These are phyloP conservation scores for Hygrophoropsis aurantiaca DNA, from an alignment of 768 basidiomycete genomes.

Conservation along the genomic window DNA sequence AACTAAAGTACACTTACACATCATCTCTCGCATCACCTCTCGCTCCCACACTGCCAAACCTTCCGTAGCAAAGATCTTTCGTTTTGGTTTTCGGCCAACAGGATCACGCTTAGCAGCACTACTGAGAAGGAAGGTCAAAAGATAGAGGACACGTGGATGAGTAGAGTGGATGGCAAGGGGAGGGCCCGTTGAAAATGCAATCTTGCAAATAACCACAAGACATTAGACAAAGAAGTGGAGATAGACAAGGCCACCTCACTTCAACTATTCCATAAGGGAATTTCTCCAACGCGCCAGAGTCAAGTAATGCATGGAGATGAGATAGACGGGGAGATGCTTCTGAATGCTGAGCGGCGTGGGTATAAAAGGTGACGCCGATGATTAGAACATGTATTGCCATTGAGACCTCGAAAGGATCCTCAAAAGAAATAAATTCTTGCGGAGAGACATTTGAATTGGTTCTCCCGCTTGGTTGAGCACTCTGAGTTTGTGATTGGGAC, in stretches of 20 bases:
- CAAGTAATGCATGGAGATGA: conserved; percentile 65
- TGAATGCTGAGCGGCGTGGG: conserved; percentile 53
- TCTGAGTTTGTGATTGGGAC: conserved; percentile 17
- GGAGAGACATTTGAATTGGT: not conserved
- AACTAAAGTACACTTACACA: conserved; percentile 18
- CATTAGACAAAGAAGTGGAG: not conserved
- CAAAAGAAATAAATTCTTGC: conserved; percentile 23
- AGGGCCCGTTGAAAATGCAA: conserved; percentile 33
- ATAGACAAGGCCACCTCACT: conserved; percentile 19
- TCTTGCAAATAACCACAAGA: conserved; percentile 15
- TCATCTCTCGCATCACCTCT: conserved; percentile 21
- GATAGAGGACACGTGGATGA: conserved; percentile 64
- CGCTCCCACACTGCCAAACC: conserved; percentile 44
- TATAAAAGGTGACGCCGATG: conserved; percentile 59
- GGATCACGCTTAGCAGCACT: conserved; percentile 69
- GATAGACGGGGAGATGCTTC: conserved; percentile 52
- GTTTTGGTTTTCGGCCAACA: conserved; percentile 71
- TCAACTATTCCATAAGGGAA: conserved; percentile 39
- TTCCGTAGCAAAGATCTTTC: conserved; percentile 66
- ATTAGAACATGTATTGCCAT: conserved; percentile 63
- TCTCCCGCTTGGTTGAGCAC: not conserved
- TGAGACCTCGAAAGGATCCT: conserved; percentile 34
- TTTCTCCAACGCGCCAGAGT: conserved; percentile 48
- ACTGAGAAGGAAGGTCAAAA: conserved; percentile 67
- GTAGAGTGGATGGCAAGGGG: conserved; percentile 59